Conservation (phyloP, 129 eudicot species). For the Artemisia argyi region DNA sequence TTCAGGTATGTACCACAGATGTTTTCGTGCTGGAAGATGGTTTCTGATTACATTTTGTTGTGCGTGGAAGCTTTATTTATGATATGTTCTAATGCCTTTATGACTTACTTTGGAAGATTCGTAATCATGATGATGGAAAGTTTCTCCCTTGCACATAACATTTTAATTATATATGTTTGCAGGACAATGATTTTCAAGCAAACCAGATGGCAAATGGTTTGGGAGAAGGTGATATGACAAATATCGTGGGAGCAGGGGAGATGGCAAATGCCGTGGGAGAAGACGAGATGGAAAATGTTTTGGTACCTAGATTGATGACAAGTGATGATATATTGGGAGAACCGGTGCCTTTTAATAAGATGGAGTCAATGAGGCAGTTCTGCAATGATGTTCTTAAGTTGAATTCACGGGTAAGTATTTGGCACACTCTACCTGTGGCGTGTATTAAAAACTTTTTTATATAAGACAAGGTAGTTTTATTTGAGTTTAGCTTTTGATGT, state of each 20-base stretch:
- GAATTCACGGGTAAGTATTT: slow-evolving; percentile 36
- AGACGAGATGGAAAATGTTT: slow-evolving; percentile 25
- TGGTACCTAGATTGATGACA: slow-evolving; percentile 36
- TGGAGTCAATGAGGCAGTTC: slow-evolving; percentile 48
- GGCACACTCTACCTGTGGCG: slow-evolving; percentile 1
- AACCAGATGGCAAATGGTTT: background rate
- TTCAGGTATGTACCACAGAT: slow-evolving; percentile 38
- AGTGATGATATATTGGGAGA: slow-evolving; percentile 71
- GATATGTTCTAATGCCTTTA: background rate
- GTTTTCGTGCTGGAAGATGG: background rate
- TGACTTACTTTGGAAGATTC: slow-evolving; percentile 6
- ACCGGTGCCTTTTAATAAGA: slow-evolving; percentile 42
- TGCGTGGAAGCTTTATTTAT: slow-evolving; percentile 1
- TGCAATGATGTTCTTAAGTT: slow-evolving; percentile 51
- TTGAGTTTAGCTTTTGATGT: background rate
- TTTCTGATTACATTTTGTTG: background rate
- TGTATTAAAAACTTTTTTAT: slow-evolving; percentile 2
- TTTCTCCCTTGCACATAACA: background rate
- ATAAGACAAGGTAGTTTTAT: background rate
- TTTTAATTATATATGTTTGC: slow-evolving; percentile 21
- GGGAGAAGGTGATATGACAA: slow-evolving; percentile 24
- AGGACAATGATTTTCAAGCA: slow-evolving; percentile 39
- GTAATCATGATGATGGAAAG: slow-evolving; percentile 11
- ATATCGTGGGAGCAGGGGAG: slow-evolving; percentile 8
- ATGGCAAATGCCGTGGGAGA: slow-evolving; percentile 25